Percentiles rank a stretch among this genome's conserved stretches.
These are phyloP conservation scores for Epithele typhae DNA, from an alignment of 768 basidiomycete species.

Conservation along the genomic window DNA sequence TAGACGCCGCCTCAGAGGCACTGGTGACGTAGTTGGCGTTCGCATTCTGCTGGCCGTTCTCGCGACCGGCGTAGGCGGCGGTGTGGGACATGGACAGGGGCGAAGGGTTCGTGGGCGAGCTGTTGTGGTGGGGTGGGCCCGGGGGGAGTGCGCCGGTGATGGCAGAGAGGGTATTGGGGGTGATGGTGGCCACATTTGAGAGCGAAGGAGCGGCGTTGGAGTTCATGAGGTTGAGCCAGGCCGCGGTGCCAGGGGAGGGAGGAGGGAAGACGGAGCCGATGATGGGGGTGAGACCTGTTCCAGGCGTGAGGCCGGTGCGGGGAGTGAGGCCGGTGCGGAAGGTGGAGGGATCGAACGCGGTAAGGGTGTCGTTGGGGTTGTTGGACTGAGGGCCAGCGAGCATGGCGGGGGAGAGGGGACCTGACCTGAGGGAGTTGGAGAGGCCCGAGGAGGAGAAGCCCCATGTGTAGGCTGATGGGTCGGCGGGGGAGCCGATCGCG, in stretches of 20 bases:
- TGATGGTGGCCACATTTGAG: constrained; percentile 41
- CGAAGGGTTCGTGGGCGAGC: constrained; percentile 44
- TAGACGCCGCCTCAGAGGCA: constrained; percentile 56
- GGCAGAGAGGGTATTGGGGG: constrained; percentile 67
- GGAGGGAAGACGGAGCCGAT: constrained; percentile 70
- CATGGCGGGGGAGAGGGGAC: constrained; percentile 96
- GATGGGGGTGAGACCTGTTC: constrained; percentile 77
- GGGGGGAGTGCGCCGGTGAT: constrained; percentile 74
- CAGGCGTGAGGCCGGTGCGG: constrained; percentile 77
- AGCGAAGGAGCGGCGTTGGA: constrained; percentile 33
- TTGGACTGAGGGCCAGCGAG: constrained; percentile 75
- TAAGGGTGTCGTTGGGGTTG: constrained; percentile 29
- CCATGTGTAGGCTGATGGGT: constrained; percentile 54
- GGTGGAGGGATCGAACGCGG: constrained; percentile 62
- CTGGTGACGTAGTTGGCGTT: constrained; percentile 28
- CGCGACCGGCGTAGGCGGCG: constrained; percentile 15
- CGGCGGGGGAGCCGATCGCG: constrained; percentile 68
- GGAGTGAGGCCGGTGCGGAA: constrained; percentile 88
- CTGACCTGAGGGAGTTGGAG: constrained; percentile 80
- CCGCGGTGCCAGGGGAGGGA: constrained; percentile 83
- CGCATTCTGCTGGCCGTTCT: neutral
- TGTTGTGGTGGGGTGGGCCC: constrained; percentile 52
- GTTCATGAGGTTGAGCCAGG: constrained; percentile 90
- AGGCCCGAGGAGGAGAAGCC: constrained; percentile 53
- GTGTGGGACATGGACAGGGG: constrained; percentile 31